Evolutionary conservation across 1,284 basidiomycete species (phyloP).

Genomic region (Schizopora paradoxa): DNA sequence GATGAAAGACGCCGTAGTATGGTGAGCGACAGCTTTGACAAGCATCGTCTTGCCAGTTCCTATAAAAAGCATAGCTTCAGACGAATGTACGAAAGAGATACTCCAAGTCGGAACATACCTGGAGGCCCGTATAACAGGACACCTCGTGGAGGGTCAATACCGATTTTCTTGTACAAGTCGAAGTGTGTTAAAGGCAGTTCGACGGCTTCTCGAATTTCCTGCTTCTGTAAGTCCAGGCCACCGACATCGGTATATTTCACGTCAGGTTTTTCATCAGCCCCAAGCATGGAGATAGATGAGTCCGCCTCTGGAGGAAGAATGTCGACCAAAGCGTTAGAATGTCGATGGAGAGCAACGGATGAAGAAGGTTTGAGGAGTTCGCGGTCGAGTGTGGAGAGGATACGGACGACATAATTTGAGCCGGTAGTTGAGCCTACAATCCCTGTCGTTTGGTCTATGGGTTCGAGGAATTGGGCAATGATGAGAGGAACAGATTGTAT

Average conservation of each 20-base stretch:
- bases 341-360: conserved; percentile 95
- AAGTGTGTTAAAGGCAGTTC: conserved; percentile 98
- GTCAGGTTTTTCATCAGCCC: conserved; percentile 90
- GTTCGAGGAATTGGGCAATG: conserved; percentile 98
- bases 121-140: conserved; percentile 92
- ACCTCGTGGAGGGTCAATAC: conserved; percentile 96
- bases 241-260: conserved; percentile 90
- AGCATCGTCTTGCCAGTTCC: conserved; percentile 99
- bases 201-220: conserved; percentile 98
- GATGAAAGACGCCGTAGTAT: conserved; percentile 96
- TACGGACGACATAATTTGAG: conserved; percentile 97
- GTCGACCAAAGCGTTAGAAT: conserved; percentile 98
- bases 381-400: conserved; percentile 94
- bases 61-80: conserved; percentile 30
- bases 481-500: conserved; percentile 99
- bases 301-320: conserved; percentile 98
- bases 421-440: conserved; percentile 99
- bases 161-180: conserved; percentile 98
- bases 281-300: conserved; percentile 93
- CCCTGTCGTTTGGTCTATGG: conserved; percentile 96
- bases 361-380: conserved; percentile 96
- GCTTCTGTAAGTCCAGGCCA: conserved; percentile 97
- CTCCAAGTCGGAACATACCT: conserved; percentile 44
- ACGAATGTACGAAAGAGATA: conserved; percentile 1
- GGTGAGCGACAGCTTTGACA: conserved; percentile 97